Conservation (phyloP, 192 early-diverging fungal species). For the Podila verticillata region DNA sequence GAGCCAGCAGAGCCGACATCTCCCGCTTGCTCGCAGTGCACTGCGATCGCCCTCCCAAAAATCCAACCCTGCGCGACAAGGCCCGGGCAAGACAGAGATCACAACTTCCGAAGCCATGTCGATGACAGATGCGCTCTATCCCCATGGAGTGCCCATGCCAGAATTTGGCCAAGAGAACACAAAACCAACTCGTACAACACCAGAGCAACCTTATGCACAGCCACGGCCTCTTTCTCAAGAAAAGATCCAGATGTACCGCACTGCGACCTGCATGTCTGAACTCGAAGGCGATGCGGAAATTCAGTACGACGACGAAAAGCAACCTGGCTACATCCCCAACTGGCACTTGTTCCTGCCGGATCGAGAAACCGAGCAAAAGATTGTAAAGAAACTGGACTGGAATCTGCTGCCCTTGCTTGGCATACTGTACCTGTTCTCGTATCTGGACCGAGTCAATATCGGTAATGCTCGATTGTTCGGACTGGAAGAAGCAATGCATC, state of each 20-base stretch:
- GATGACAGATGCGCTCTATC: background rate
- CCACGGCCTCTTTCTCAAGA: background rate
- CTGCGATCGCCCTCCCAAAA: background rate
- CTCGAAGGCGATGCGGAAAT: background rate
- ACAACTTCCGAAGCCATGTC: background rate
- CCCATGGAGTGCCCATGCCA: background rate
- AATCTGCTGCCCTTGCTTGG: conserved; percentile 70
- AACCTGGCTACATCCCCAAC: background rate
- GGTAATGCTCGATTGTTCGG: conserved; percentile 72
- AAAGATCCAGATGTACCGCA: conserved; percentile 22
- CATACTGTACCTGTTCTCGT: conserved; percentile 69
- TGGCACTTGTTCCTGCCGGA: conserved; percentile 18
- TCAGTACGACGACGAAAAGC: background rate
- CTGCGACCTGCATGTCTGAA: conserved; percentile 4
- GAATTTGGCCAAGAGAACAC: background rate
- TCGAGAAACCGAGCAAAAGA: conserved; percentile 36
- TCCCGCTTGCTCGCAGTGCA: background rate
- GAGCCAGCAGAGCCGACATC: background rate
- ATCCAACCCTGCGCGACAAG: background rate
- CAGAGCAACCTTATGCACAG: background rate
- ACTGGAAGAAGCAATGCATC: conserved; percentile 50
- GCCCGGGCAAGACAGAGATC: background rate
- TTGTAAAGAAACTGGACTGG: conserved; percentile 63
- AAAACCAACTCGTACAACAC: background rate
- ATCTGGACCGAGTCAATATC: conserved; percentile 76